Base-by-base conservation (phyloP, 2,329 filamentous ascomycete genomes). In the Penicillium rolfsii region DNA sequence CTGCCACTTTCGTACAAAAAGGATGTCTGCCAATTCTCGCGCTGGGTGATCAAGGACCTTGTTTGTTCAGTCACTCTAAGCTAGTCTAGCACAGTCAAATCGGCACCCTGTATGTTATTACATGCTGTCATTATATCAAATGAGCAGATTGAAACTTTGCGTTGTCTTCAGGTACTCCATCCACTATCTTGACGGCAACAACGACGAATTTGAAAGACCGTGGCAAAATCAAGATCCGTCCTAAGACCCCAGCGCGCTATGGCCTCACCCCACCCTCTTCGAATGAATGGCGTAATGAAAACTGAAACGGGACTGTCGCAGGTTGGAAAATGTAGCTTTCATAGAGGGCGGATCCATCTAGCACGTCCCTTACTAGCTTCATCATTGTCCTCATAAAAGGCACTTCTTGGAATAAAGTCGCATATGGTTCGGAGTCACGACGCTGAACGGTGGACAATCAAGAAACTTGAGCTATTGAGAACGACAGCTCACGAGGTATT, bases 301-400 rank as follows among this genome's bases (percentile, higher is more conserved):
- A 54, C 48, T 61, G 59, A 48, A 40, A 61, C 28, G 54, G 46
- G 28, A 24, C 58, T 58, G 58, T 48, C 54, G 53, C 59, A 53
- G 59, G 54, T 40, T 61, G 59, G 59, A 58, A 58, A 53, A 53
- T 46, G 59, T 61, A 60, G 54, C 53, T 55, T 49, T 43, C 43
- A 54, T 19, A 41, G 52, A 55, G 52, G 52, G 24, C 26, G 52
- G 35, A 26, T 55, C 14, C 38, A 45, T 55, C 52, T 45, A 55
- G 52, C 38, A 45, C 38, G 45, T 43, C 36, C 12, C 52, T 43
- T 55, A 33, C 52, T 43, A 55, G 52, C 36, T 55, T 55, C 52
- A 45, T 45, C 36, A 55, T 52, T 52, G 49, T 33, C 40, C 49
- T 36, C 26, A 4, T 38, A 26, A 52, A 52, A 36, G 49, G 30